Evolutionary conservation across 1,284 basidiomycete genomes (phyloP).

Genomic region (Ceratobasidium sp.): DNA sequence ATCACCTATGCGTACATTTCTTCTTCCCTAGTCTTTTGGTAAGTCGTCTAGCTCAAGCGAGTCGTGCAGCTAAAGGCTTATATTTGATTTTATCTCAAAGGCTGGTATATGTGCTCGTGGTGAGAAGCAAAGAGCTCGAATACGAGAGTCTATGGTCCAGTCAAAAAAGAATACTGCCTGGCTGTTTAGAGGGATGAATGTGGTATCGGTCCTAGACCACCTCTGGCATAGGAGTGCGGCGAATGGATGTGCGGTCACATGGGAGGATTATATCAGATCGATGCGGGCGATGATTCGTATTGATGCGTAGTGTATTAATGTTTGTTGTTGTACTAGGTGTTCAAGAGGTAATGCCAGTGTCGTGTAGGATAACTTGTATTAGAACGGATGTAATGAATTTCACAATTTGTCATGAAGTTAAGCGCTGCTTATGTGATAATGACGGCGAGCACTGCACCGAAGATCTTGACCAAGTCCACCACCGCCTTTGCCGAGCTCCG

Average conservation of each 20-base stretch:
- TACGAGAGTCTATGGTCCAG: background rate
- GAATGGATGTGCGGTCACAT: conserved; percentile 5
- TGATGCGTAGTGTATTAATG: no score
- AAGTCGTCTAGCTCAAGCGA: background rate
- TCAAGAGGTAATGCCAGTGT: no score
- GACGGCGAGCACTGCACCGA: no score
- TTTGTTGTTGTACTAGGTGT: no score
- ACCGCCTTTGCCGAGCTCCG: no score
- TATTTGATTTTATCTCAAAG: conserved; percentile 7
- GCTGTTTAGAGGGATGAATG: background rate
- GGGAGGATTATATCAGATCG: conserved; percentile 13
- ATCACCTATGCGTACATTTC: background rate
- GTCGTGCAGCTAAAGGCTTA: no score
- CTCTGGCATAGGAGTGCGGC: conserved; percentile 6
- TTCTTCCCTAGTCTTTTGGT: background rate
- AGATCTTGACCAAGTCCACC: no score
- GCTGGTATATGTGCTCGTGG: conserved; percentile 21
- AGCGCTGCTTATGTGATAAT: no score
- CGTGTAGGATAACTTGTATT: no score
- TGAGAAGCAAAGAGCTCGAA: background rate
- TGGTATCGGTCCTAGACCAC: conserved; percentile 13
- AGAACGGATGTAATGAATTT: no score
- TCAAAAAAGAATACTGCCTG: background rate
- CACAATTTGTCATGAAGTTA: no score
- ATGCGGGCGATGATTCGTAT: conserved; percentile 2